Evolutionary conservation across 306 rosid species (phyloP).

Genomic region (Quercus ilex): DNA sequence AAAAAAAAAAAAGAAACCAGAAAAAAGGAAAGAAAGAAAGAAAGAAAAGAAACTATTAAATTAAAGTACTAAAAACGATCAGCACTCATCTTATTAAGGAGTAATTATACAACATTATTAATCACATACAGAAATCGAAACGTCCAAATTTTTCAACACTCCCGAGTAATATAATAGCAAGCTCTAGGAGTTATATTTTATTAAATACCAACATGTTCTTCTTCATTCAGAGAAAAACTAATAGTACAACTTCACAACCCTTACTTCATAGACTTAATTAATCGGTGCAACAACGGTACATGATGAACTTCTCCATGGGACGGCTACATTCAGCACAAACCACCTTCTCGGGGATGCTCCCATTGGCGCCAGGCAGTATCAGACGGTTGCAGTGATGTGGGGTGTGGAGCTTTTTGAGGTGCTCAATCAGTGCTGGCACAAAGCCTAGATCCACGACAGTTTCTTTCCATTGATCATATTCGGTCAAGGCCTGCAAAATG

Average conservation of each 20-base stretch:
- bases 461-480: slow-evolving; percentile 31
- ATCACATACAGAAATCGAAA: not conserved
- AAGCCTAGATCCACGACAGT: slow-evolving; percentile 15
- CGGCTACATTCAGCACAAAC: slow-evolving; percentile 40
- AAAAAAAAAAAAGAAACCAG: no score
- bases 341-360: slow-evolving; percentile 20
- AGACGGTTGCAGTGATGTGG: slow-evolving; percentile 40
- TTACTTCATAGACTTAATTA: not conserved
- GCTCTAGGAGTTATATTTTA: not conserved
- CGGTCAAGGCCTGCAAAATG: slow-evolving; percentile 15
- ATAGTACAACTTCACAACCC: no score
- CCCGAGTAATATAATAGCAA: not conserved
- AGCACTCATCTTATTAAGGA: not conserved
- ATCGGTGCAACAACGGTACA: slow-evolving; percentile 45
- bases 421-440: slow-evolving; percentile 35
- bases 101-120: not conserved
- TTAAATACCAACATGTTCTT: not conserved
- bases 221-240: no score
- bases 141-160: not conserved
- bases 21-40: no score
- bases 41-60: no score
- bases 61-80: not conserved
- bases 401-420: slow-evolving; percentile 14
- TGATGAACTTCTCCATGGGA: slow-evolving; percentile 39
- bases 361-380: slow-evolving; percentile 33